Evolutionary conservation across 129 eudicot genomes (phyloP), one percentile per base, ranked within the genome.

Genomic region (Tanacetum coccineum): DNA sequence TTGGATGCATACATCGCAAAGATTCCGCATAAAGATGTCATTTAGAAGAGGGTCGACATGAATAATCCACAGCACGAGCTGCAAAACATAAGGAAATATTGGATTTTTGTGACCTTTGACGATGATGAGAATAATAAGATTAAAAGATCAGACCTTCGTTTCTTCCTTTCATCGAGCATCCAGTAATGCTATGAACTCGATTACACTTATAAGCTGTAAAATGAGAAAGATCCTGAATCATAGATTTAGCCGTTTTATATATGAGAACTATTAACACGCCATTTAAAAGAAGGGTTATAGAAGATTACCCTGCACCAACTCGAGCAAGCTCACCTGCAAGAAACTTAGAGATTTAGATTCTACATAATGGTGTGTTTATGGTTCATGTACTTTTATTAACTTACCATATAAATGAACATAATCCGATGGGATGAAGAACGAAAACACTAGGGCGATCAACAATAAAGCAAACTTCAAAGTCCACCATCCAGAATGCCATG

Each of bases 401-500:
- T 26, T 84, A 88, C 98, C 96, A 67, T 93, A 93, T 48, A 86
- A 18, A 17, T 86, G 95, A 76, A 93, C 66, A 55, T 82, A 78
- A 70, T 85, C 80, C 1, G 92, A 66, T 48, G 98, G 95, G 57
- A 93, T 48, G 74, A 93, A 93, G 85, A 93, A 87, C 13, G 98
- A 87, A 76, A 79, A 59, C 67, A 78, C 80, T 68, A 86, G 59
- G 4, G 83, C 72, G 46, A 82, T 70, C 49, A 82, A 45, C 85
- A 81, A 79, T 19, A 88, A 67, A 19, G 81, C 22, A 45, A 73
- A 72, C 84, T 93, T 93, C 26, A 68, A 21, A 28, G 76, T 60
- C 98, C 98, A 93, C 91, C 95, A 79, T 63, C 86, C 86, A 47
- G 96, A 93, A 80, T 93, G 98, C 98, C 98, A 86, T 15, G 74